Base-by-base conservation (phyloP, 2,329 filamentous ascomycete species). In the Penicillium sclerotigenum region DNA sequence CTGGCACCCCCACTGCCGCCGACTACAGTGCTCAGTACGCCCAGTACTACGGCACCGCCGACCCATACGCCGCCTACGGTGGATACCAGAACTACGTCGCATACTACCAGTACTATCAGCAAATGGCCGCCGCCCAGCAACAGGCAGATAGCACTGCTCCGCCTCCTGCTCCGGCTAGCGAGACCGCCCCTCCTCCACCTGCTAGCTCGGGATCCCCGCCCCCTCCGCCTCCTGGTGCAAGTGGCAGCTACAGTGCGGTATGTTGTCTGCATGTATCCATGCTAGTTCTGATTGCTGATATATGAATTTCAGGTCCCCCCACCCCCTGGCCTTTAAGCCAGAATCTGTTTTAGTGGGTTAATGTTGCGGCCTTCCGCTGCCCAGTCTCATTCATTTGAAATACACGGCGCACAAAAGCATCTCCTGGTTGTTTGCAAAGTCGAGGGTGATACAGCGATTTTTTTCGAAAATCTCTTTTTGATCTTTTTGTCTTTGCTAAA, bases 31-130 rank as follows among this genome's bases (percentile, higher is more conserved):
- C 88, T 18, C 89, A 93, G 68, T 95, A 95, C 71, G 87, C 89
- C 3, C 88, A 91, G 71, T 94, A 95, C 73, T 93, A 92, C 60
- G 77, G 76, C 52, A 79, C 83, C 59, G 89, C 83, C 60, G 91
- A 97, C 68, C 93, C 92, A 0, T 97, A 97, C 72, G 91, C 91
- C 40, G 86, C 89, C 9, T 97, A 94, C 65, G 93, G 93, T 59
- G 93, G 93, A 52, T 97, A 94, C 74, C 83, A 87, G 65, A 89
- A 88, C 77, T 90, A 82, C 59, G 70, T 81, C 45, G 78, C 79
- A 29, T 81, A 81, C 66, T 81, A 80, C 61, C 87, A 89, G 65
- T 87, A 89, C 74, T 91, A 91, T 65, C 86, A 90, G 68, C 86
- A 90, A 66, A 82, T 83, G 51, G 63, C 63, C 28, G 60, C 60